These are phyloP conservation scores for Plasmodium malariae DNA, from an alignment of 169 alveolate genomes.

Conservation along the genomic window DNA sequence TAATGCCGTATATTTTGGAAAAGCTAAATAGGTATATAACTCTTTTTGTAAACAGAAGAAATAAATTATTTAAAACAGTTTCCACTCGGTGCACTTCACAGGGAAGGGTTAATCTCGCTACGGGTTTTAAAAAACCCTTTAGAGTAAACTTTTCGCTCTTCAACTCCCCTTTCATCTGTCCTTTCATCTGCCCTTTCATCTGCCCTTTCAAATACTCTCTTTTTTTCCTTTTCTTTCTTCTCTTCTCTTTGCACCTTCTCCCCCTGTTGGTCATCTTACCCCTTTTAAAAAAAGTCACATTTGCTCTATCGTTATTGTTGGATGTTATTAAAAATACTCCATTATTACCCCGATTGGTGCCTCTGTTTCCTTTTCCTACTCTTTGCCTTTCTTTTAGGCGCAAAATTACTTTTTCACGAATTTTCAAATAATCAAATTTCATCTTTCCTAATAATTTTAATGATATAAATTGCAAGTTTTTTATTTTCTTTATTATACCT, in stretches of 20 bases:
- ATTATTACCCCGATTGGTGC: no score
- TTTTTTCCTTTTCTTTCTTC: background rate
- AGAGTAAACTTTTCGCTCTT: background rate
- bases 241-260: background rate
- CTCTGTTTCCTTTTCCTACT: background rate
- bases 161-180: background rate
- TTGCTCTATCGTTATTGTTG: background rate
- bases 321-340: background rate
- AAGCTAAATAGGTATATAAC: constrained; percentile 42
- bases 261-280: background rate
- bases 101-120: constrained; percentile 32
- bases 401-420: constrained; percentile 20
- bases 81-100: constrained; percentile 24
- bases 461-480: constrained; percentile 16
- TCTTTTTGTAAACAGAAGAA: constrained; percentile 35
- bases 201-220: background rate
- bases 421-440: constrained; percentile 24
- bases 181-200: background rate
- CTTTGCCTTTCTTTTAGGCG: background rate
- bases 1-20: constrained; percentile 27
- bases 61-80: constrained; percentile 5
- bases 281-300: background rate
- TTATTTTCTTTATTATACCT: background rate
- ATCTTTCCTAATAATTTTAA: constrained; percentile 2
- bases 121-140: constrained; percentile 34